Base-by-base conservation (phyloP, 1,284 basidiomycete species). In the Peniophora sp. region DNA sequence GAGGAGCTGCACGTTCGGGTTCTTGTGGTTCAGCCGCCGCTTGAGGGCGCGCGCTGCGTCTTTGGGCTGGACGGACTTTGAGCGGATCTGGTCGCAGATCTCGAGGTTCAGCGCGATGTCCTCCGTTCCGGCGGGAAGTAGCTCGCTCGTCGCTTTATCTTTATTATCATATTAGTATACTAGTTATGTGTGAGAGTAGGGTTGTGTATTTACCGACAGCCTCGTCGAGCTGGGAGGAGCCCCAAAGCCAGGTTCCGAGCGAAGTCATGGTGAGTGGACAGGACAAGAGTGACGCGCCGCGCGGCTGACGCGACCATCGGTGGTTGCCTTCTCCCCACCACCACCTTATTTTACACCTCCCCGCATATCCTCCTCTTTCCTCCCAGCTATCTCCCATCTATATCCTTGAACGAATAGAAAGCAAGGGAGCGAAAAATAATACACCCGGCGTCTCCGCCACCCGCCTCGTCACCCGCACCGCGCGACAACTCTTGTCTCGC, bases 81-180 rank as follows among this genome's bases (percentile, higher is more conserved):
- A 92, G 51, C 94, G 82, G 63, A 99, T 94, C 69, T 96, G 87
- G 70, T 99, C 96, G 58, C 92, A 94, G 73, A 98, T 92, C 64
- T 98, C 94, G 55, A 99, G 85, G 62, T 92, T 93, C 57, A 94
- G 76, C 2, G 92, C 91, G 43, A 98, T 95, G 66, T 98, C 94
- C 66, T 96, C 92, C 50, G 79, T 68, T 45, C 87, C 88, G 49
- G 78, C 73, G 39, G 92, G 91, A 48, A 93, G 70, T 27, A 93
- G 75, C 66, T 95, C 91, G 12, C 92, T 93, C 20, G 93, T 96
- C 41, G 91, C 90, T 71, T 91, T 93, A 71, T 94, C 92, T 92
- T 58, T 37, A 47, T 6, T 24, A 41, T 17, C 8, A 22, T 34
- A 46, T 32, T 49, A 49, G 37, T 15, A 23, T n/a, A 43, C 24